Conservation (phyloP, 192 early-diverging fungal genomes). For the Gonapodya sp. region DNA sequence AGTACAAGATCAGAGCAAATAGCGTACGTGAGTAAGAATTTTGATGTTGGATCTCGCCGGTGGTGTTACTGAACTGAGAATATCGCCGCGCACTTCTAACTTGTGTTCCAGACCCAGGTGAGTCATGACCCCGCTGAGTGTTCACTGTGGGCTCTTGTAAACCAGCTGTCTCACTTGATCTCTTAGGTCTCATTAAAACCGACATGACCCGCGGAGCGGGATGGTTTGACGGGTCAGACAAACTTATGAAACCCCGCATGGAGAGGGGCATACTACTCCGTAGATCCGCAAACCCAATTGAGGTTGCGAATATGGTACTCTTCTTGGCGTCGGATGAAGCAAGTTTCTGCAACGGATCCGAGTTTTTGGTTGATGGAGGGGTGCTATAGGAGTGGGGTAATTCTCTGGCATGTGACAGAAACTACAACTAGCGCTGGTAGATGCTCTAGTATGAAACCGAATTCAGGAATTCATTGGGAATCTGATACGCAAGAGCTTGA, state of each 20-base stretch:
- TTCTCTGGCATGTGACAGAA: too few species aligned
- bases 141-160: background rate
- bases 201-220: background rate
- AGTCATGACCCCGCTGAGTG: background rate
- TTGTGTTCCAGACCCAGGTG: background rate
- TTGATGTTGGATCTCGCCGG: too few species aligned
- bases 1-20: background rate
- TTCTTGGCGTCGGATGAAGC: background rate
- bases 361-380: slow-evolving; percentile 4
- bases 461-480: too few species aligned
- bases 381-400: too few species aligned
- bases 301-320: slow-evolving; percentile 1
- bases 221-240: background rate
- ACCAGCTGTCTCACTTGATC: too few species aligned
- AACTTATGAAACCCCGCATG: background rate
- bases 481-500: too few species aligned
- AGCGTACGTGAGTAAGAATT: too few species aligned
- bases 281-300: background rate
- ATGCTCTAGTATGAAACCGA: too few species aligned
- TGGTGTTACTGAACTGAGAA: too few species aligned
- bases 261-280: background rate
- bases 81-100: background rate
- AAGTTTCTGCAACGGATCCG: background rate
- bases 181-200: background rate
- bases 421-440: too few species aligned